A percentile compares a stretch with the other conserved stretches of the same genome.
Conservation (phyloP, 2,329 filamentous ascomycete genomes). For the Claviceps sp. region DNA sequence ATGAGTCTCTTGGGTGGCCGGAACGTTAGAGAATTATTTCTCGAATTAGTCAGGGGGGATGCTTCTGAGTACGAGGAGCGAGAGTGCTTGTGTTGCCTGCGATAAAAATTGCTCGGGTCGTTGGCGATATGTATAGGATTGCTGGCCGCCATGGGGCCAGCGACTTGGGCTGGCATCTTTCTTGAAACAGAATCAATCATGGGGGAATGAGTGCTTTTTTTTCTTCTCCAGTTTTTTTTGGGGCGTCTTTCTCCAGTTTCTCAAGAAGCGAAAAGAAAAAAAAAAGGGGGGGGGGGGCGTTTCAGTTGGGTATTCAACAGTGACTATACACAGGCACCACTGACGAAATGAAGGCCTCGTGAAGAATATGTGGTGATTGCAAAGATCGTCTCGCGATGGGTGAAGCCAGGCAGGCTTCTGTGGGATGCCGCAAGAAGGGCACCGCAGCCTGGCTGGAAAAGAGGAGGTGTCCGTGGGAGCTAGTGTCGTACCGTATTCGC, state of each 20-base stretch:
- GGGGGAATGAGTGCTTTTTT: background rate
- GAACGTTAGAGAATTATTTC: constrained; percentile 49
- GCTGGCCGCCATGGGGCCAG: constrained; percentile 23
- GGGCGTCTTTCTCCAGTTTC: too few relatives aligned
- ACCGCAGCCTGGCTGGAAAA: constrained; percentile 9
- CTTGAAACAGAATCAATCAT: constrained; percentile 3
- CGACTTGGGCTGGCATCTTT: constrained; percentile 28
- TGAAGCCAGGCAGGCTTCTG: constrained; percentile 13
- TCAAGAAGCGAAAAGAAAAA: background rate
- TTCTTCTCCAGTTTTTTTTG: background rate
- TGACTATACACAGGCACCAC: background rate
- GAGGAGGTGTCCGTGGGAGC: constrained; percentile 4
- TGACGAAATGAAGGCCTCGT: background rate
- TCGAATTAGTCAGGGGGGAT: constrained; percentile 39
- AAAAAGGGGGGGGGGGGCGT: background rate
- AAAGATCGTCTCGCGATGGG: constrained; percentile 9
- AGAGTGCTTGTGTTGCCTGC: constrained; percentile 44
- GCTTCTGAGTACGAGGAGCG: constrained; percentile 48
- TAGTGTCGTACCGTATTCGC: constrained; percentile 5
- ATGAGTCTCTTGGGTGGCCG: constrained; percentile 46
- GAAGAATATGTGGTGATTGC: background rate
- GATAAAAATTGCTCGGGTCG: constrained; percentile 22
- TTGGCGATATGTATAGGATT: constrained; percentile 24
- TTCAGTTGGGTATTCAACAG: too few relatives aligned
- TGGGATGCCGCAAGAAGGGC: constrained; percentile 6